Evolutionary conservation across 441 rosid genomes (phyloP).

Genomic region (Corymbia citriodora): DNA sequence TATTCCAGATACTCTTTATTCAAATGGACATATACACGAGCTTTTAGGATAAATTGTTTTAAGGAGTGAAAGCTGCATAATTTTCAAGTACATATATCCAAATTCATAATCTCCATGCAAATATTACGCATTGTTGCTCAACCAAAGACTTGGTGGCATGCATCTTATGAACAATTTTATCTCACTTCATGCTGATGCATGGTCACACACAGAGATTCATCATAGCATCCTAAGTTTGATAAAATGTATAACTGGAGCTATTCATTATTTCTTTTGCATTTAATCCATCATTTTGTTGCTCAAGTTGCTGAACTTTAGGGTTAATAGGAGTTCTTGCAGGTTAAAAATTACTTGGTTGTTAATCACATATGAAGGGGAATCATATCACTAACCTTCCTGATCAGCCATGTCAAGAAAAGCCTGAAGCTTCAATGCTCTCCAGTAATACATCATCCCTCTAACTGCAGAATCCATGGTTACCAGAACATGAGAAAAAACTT

Average conservation of each 20-base stretch:
- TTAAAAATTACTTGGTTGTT: neutral
- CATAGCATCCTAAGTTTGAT: neutral
- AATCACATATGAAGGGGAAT: neutral
- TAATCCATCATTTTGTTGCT: neutral
- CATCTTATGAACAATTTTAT: neutral
- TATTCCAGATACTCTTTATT: neutral
- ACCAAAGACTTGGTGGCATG: neutral
- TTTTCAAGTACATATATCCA: neutral
- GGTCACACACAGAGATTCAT: neutral
- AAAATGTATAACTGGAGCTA: neutral
- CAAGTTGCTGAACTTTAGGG: neutral
- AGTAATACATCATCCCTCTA: conserved; percentile 98
- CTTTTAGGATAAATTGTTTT: neutral
- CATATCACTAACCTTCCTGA: conserved; percentile 45
- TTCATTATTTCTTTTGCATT: neutral
- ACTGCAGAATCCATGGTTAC: conserved; percentile 40
- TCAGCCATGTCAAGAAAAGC: conserved; percentile 99
- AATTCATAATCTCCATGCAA: neutral
- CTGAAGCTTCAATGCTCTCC: conserved; percentile 96
- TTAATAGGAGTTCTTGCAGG: neutral
- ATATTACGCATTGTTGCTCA: neutral
- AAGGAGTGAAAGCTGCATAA: neutral
- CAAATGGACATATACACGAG: neutral
- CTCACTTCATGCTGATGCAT: neutral
- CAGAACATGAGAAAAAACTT: conserved; percentile 1